Percentiles rank a stretch among this genome's conserved stretches.
These are phyloP conservation scores for Persicaria maculosa DNA, from an alignment of 148 eudicot species.

Conservation along the genomic window DNA sequence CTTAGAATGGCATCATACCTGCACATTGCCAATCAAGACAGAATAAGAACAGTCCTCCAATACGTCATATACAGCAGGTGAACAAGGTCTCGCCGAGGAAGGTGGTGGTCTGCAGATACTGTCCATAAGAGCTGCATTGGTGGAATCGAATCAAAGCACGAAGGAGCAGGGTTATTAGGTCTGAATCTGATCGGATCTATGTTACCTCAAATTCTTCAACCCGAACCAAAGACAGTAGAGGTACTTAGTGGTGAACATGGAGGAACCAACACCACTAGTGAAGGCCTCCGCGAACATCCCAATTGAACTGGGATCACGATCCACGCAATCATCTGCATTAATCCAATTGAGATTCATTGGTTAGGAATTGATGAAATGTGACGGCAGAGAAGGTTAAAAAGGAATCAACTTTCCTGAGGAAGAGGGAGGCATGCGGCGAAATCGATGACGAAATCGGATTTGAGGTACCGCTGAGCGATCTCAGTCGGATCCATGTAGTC, in stretches of 20 bases:
- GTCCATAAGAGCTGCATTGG: slow-evolving; percentile 76
- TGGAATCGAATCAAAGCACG: too few relatives aligned
- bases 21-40: slow-evolving; percentile 86
- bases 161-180: too few relatives aligned
- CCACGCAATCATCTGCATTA: slow-evolving; percentile 65
- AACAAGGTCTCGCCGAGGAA: slow-evolving; percentile 78
- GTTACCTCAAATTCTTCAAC: too few relatives aligned
- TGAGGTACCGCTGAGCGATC: slow-evolving; percentile 33
- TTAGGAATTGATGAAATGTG: not conserved
- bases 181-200: too few relatives aligned
- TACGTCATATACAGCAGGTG: slow-evolving; percentile 41
- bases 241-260: slow-evolving; percentile 52
- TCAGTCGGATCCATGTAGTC: slow-evolving; percentile 38
- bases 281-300: slow-evolving; percentile 90
- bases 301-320: slow-evolving; percentile 62
- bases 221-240: too few relatives aligned
- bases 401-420: slow-evolving; percentile 28
- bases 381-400: not conserved
- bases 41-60: slow-evolving; percentile 65
- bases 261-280: slow-evolving; percentile 61
- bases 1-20: too few relatives aligned
- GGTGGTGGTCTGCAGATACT: slow-evolving; percentile 60
- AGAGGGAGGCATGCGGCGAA: slow-evolving; percentile 38
- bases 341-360: not conserved
- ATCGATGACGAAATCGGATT: slow-evolving; percentile 34